Evolutionary conservation across 768 basidiomycete species (phyloP).

Genomic region (Trametes cubensis): DNA sequence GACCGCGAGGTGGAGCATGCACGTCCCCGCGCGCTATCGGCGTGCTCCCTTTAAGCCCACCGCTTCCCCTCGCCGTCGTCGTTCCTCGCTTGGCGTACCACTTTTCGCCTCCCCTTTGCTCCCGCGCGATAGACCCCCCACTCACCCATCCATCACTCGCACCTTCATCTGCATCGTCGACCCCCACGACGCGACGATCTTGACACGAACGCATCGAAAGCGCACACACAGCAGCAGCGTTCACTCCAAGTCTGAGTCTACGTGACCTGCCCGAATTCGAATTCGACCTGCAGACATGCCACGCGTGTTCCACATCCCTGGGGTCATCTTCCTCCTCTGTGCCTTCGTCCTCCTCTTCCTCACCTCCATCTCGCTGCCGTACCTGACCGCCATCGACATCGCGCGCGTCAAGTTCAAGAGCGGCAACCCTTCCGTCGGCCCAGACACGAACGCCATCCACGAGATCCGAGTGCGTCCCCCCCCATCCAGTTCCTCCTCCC

Average conservation of each 20-base stretch:
- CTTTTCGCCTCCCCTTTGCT: not conserved
- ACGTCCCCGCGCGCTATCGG: not conserved
- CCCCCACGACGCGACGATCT: not conserved
- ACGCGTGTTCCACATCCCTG: conserved; percentile 59
- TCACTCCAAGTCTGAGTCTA: not conserved
- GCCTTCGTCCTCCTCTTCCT: conserved; percentile 71
- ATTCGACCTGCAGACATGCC: conserved; percentile 18
- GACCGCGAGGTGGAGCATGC: not conserved
- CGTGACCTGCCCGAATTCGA: not conserved
- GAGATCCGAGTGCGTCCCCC: conserved; percentile 57
- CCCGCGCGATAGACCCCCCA: not conserved
- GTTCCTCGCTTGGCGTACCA: too few species aligned
- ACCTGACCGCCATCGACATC: conserved; percentile 67
- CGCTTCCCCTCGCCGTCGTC: too few species aligned
- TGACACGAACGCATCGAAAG: too few species aligned
- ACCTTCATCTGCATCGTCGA: not conserved
- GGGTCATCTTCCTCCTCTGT: conserved; percentile 54
- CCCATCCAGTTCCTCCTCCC: not conserved
- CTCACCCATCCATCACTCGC: not conserved
- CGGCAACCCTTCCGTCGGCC: conserved; percentile 32
- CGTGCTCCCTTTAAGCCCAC: too few species aligned
- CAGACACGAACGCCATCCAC: conserved; percentile 34
- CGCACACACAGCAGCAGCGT: not conserved
- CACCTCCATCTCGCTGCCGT: conserved; percentile 72
- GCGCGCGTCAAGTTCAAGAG: conserved; percentile 55